Evolutionary conservation across 1,284 basidiomycete genomes (phyloP).

Genomic region (Irpex lacteus): DNA sequence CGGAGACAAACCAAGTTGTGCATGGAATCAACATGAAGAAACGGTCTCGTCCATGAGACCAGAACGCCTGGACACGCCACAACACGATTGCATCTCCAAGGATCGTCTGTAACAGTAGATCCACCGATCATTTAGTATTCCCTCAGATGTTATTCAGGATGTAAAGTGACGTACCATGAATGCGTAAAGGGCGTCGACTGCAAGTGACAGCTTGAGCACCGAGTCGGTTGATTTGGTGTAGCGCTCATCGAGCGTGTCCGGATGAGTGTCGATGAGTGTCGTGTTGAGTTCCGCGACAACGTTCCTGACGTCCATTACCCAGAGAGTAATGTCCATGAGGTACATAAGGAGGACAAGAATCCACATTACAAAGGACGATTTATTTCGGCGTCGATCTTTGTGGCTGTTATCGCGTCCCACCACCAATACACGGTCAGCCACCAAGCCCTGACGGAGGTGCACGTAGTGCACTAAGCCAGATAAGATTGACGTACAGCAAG

Average conservation of each 20-base stretch:
- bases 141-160: background rate
- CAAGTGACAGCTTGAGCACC: conserved; percentile 3
- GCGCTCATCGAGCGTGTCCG: conserved; percentile 6
- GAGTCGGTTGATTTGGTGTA: conserved; percentile 5
- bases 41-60: conserved; percentile 9
- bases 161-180: conserved; percentile 11
- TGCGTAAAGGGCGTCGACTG: conserved; percentile 12
- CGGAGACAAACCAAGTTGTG: conserved; percentile 11
- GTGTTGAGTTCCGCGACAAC: conserved; percentile 10
- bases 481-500: background rate
- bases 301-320: conserved; percentile 17
- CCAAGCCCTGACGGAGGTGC: background rate
- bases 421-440: no score
- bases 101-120: conserved; percentile 8
- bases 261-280: conserved; percentile 4
- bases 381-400: conserved; percentile 3
- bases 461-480: background rate
- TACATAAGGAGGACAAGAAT: conserved; percentile 14
- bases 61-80: conserved; percentile 17
- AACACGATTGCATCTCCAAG: conserved; percentile 10
- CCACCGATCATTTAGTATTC: background rate
- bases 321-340: conserved; percentile 11
- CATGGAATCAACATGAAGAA: conserved; percentile 12
- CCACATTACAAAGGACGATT: conserved; percentile 5
- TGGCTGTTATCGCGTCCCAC: background rate